Base-by-base conservation (phyloP, 1,284 basidiomycete species). In the Cryptococcus sp. region DNA sequence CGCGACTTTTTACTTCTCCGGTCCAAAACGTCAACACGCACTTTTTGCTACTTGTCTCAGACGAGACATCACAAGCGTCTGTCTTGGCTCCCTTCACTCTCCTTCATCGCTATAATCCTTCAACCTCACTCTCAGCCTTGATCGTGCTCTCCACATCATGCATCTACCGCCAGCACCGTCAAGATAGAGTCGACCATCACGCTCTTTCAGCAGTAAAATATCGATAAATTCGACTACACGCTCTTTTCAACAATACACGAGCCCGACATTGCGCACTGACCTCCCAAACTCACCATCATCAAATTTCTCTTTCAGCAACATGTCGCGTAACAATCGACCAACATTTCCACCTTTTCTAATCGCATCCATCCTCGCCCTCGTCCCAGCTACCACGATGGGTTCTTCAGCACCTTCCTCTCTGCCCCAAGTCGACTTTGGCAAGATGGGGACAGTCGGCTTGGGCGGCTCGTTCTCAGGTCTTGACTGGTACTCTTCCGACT, bases 371-470 rank as follows among this genome's bases (percentile, higher is more conserved):
- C 54, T 58, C 59, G 44, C 61, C 4, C 46, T 68, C 52, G 43
- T 60, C 50, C 61, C 66, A 11, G 48, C 60, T 49, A 59, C 60
- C 44, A 60, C 63, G 19, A 61, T 67, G 64, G 68, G 66, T 16
- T 48, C 65, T 5, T 64, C 72, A 8, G 85, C 78, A 57, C 78
- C 80, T 61, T 86, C 88, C 15, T 79, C 84, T 50, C 78, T 89
- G 47, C 92, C 92, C 38, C 83, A 85, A 68, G 86, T 96, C 78
- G 91, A 96, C 79, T 95, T 91, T 76, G 82, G 88, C 70, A 87
- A 88, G 60, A 93, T 95, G 89, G 93, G 93, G 63, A 86, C 82
- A 56, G 92, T 96, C 57, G 91, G 86, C 55, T 81, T 96, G 46
- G 86, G 87, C 39, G 93, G 93, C 55, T 83, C 89, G 19, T 97